phyloP scores from a whole-genome alignment of 192 early-diverging fungal species.

The Chytriomyces hyalinus region DNA sequence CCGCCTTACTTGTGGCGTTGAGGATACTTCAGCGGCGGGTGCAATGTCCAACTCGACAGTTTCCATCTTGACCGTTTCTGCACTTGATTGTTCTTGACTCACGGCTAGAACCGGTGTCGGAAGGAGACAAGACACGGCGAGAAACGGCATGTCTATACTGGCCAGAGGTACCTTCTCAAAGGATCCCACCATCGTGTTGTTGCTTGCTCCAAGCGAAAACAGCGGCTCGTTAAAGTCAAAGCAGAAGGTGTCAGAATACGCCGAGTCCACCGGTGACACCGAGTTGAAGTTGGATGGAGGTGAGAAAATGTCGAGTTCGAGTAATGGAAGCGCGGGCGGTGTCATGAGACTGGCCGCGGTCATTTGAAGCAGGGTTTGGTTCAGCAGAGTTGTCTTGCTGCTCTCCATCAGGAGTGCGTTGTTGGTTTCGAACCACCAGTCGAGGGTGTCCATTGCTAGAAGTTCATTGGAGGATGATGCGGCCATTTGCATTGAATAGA shows the following conservation, averaged over 20 bases:
- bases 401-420: no score
- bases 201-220: no score
- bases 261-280: background rate
- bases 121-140: background rate
- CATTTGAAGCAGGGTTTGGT: background rate
- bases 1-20: background rate
- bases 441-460: background rate
- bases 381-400: background rate
- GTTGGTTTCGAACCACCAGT: background rate
- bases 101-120: background rate
- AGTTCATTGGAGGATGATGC: background rate
- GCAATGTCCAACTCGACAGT: background rate
- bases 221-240: background rate
- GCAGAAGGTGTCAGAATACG: background rate
- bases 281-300: background rate
- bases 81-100: background rate
- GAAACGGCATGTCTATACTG: background rate
- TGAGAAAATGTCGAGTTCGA: background rate
- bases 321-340: background rate
- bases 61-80: background rate
- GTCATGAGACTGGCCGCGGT: background rate
- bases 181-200: no score
- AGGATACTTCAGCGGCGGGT: background rate
- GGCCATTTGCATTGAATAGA: no score
- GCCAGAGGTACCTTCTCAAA: no score